Evolutionary conservation across 805 yeast species (phyloP), one percentile per base, ranked within the genome.

Genomic region (Hanseniaspora hatyaiensis): DNA sequence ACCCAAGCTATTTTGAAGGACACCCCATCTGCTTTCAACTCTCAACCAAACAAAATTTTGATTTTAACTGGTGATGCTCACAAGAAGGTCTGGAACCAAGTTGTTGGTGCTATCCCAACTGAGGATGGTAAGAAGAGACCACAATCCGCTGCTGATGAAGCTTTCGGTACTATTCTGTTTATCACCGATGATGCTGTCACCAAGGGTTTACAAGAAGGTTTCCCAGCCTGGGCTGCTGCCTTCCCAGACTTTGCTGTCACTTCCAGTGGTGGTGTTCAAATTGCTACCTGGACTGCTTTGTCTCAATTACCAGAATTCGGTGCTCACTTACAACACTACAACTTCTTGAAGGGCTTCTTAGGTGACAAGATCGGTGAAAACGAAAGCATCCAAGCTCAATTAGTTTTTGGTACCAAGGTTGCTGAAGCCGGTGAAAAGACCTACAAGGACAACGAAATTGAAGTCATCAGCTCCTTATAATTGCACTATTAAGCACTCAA

Each of bases 321-420:
- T 52, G 74, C 67, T 52, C 72, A 70, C 54, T 63, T 73, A 53
- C 78, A 73, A 61, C 78, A 73, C 59, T 74, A 68, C 67, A 71
- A 69, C 58, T 61, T 62, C 40, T 68, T 73, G 43, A 63, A 64
- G 53, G 66, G 57, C 33, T 68, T 67, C 42, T 52, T 67, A 53
- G 70, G 65, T 54, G 57, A 55, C 37, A 59, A 63, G 40, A 61
- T 69, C 24, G 75, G 75, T 49, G 58, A 55, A 40, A 55, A 60
- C 41, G 71, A 75, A 74, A 59, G 57, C 29, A 68, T 72, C 42
- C 68, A 65, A 50, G 68, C 75, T 34, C 77, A 73, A 61, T 63
- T 73, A 54, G 73, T 68, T 32, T 74, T 74, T 51, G 78, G 78
- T 59, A 53, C 64, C 18, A 70, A 71, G 54, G 66, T 58, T 39